Evolutionary conservation across 2,329 filamentous ascomycete genomes (phyloP).

Genomic region (Cercospora sojina): DNA sequence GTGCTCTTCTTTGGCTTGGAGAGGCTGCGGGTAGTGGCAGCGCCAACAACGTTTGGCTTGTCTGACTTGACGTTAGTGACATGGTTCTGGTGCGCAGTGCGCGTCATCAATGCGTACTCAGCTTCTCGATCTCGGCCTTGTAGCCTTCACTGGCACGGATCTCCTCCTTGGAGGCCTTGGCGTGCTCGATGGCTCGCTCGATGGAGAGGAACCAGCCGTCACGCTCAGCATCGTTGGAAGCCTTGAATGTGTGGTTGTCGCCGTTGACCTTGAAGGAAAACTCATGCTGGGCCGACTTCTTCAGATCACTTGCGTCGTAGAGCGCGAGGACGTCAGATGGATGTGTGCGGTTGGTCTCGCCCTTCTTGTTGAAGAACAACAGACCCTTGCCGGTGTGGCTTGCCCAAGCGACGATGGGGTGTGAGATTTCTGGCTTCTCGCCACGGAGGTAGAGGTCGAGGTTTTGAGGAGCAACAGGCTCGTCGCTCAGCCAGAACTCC

Average conservation of each 20-base stretch:
- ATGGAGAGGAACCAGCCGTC: constrained; percentile 88
- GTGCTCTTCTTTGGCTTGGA: constrained; percentile 49
- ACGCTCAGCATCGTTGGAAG: constrained; percentile 69
- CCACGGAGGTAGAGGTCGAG: constrained; percentile 76
- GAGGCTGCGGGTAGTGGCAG: constrained; percentile 38
- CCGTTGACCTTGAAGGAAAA: constrained; percentile 83
- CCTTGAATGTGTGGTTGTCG: constrained; percentile 94
- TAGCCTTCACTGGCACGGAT: constrained; percentile 80
- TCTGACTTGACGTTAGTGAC: constrained; percentile 23
- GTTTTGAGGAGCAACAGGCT: constrained; percentile 69
- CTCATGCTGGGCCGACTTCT: constrained; percentile 72
- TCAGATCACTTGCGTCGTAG: constrained; percentile 68
- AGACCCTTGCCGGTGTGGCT: constrained; percentile 93
- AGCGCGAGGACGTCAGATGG: constrained; percentile 70
- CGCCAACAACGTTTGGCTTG: constrained; percentile 38
- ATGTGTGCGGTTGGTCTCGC: constrained; percentile 69
- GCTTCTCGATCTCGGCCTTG: constrained; percentile 78
- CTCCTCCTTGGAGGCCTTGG: constrained; percentile 73
- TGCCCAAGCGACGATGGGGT: constrained; percentile 84
- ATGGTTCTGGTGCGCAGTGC: constrained; percentile 34
- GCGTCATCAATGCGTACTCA: constrained; percentile 50
- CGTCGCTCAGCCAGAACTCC: constrained; percentile 70
- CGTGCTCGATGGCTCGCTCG: constrained; percentile 79
- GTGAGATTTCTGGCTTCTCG: constrained; percentile 78
- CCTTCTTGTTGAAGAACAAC: constrained; percentile 83